These are phyloP conservation scores for Cercospora sp. DNA, from an alignment of 2,329 filamentous ascomycete genomes.

Conservation along the genomic window DNA sequence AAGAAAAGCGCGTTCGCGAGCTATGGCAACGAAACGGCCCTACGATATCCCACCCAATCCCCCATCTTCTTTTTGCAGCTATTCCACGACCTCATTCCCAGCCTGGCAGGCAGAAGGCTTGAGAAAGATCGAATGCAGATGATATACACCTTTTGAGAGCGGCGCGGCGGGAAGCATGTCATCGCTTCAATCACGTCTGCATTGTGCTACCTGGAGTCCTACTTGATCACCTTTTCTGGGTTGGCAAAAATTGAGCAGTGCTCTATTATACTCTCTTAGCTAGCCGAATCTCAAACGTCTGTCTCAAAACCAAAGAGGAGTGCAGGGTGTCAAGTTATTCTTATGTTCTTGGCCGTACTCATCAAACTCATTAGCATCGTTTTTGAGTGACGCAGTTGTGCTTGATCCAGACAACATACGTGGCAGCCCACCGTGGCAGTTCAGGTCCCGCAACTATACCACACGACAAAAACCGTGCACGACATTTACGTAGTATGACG, in stretches of 20 bases:
- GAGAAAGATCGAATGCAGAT: neutral
- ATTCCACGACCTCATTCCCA: neutral
- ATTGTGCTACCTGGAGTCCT: neutral
- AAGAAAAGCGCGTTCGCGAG: neutral
- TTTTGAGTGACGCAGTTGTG: too few relatives aligned
- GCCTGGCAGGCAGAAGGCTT: neutral
- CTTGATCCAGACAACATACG: too few relatives aligned
- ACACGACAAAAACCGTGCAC: too few relatives aligned
- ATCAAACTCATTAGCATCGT: too few relatives aligned
- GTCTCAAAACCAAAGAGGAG: neutral
- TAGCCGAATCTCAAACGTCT: neutral
- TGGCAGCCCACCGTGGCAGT: too few relatives aligned
- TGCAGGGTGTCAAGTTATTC: too few relatives aligned
- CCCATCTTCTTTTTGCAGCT: neutral
- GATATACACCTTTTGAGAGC: neutral
- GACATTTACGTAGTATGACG: too few relatives aligned
- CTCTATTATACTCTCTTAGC: conserved; percentile 1
- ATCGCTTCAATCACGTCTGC: neutral
- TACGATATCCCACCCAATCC: neutral
- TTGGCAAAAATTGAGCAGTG: neutral
- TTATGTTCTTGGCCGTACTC: too few relatives aligned
- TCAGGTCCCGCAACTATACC: too few relatives aligned
- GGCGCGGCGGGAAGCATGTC: neutral
- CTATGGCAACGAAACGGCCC: neutral
- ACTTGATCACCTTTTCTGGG: neutral